Evolutionary conservation across 371 early-diverging fungal genomes (phyloP), one percentile per base, ranked within the genome.

Genomic region (Mucor velutinosus): DNA sequence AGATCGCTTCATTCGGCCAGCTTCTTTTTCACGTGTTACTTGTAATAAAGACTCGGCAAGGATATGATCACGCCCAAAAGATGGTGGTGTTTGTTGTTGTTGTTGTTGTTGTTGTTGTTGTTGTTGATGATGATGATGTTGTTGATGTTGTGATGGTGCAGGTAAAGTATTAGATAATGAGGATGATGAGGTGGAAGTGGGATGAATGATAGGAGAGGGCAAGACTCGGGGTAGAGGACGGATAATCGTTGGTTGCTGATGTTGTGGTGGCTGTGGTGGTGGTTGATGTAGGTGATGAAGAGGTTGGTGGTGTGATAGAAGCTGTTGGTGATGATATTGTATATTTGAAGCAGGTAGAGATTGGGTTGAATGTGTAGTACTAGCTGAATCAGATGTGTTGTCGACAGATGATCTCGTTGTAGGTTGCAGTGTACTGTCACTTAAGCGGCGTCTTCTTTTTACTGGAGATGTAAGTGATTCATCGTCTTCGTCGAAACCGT

Each of bases 21-120:
- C 74, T 65, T 81, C 81, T 65, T 81, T 78, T 72, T 81, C 78
- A 55, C 76, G 75, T 51, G 78, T 75, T 23, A 81, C 73, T 64
- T 78, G 71, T 30, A 81, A 47, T 49, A 78, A 60, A 0, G 78
- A 78, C 35, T 78, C 75, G 17, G 76, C 78, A 12, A 81, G 67
- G 6, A 72, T 49, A 23, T 65, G 37, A 45, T 73, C 62, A 62
- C 62, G 62, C 47, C 62, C 14, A 35, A 19, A 23, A 32, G n/a
- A 23, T 19, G 45, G 10, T 15, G 47, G 62, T 60, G 29, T 27
- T 61, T 25, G 61, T 55, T 63, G 27, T 35, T 63, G 53, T 63
- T 19, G 35, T 14, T 55, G 53, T 6, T 63, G 51, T 14, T 51
- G 17, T 14, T 59, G 66, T 1, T 56, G 51, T 27, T 65, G n/a